phyloP scores from a whole-genome alignment of 2,329 filamentous ascomycete species.

The Alternaria novae-zelandiae region DNA sequence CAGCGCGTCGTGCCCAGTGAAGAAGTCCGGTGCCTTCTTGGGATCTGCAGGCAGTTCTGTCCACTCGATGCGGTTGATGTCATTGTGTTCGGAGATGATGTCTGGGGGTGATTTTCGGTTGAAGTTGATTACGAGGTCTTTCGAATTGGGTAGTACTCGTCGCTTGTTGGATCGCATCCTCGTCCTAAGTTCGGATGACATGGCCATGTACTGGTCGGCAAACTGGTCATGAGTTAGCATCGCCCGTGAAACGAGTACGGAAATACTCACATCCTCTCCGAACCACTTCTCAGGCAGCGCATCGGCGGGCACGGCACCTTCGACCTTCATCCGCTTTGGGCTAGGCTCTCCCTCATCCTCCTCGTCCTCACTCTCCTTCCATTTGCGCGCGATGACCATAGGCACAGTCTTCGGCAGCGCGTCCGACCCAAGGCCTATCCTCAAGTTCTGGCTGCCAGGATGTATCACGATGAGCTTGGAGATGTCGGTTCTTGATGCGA shows the following conservation, averaged over 20 bases:
- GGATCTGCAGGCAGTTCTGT: constrained; percentile 74
- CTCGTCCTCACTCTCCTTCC: constrained; percentile 80
- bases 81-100: constrained; percentile 91
- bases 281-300: constrained; percentile 78
- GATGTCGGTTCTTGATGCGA: constrained; percentile 63
- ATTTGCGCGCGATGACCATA: constrained; percentile 86
- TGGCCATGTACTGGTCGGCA: constrained; percentile 72
- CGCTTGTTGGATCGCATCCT: constrained; percentile 94
- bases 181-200: constrained; percentile 85
- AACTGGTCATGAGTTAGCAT: constrained; percentile 43
- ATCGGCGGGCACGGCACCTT: constrained; percentile 66
- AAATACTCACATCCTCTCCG: constrained; percentile 72
- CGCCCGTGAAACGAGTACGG: background rate
- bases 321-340: constrained; percentile 68
- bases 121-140: constrained; percentile 93
- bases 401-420: constrained; percentile 92
- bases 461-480: constrained; percentile 96
- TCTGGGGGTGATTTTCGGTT: constrained; percentile 86
- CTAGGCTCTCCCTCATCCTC: constrained; percentile 79
- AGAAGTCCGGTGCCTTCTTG: constrained; percentile 72
- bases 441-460: constrained; percentile 91
- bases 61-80: constrained; percentile 93
- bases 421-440: constrained; percentile 94
- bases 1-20: constrained; percentile 81
- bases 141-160: constrained; percentile 94